phyloP scores from a whole-genome alignment of 2,329 filamentous ascomycete species.

The Apiospora phragmitis region DNA sequence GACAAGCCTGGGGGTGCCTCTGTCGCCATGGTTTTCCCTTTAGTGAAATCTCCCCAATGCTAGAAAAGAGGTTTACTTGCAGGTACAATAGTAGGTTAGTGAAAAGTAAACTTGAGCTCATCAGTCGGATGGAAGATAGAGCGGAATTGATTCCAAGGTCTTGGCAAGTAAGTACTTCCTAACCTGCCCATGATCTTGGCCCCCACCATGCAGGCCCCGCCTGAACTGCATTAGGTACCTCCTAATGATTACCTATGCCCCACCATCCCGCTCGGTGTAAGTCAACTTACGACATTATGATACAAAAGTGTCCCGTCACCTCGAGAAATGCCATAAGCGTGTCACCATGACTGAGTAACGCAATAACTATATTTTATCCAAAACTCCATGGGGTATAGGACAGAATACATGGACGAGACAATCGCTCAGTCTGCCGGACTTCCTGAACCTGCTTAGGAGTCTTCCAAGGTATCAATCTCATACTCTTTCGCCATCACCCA shows the following conservation, averaged over 20 bases:
- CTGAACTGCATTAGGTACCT: background rate
- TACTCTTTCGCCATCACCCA: conserved; percentile 53
- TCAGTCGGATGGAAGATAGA: background rate
- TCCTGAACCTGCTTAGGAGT: background rate
- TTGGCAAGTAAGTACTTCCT: conserved; percentile 5
- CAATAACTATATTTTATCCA: background rate
- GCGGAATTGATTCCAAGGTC: background rate
- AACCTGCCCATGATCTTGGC: background rate
- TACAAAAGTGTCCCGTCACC: background rate
- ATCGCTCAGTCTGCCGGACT: background rate
- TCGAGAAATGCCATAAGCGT: background rate
- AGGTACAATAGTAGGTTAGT: background rate
- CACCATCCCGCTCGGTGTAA: background rate
- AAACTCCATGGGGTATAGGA: background rate
- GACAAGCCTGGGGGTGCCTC: conserved; percentile 25
- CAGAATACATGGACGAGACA: background rate
- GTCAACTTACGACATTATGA: conserved; percentile 2
- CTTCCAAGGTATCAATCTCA: conserved; percentile 30
- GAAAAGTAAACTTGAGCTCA: background rate
- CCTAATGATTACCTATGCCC: no score
- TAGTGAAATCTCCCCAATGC: background rate
- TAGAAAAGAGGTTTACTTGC: background rate
- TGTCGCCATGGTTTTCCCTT: background rate
- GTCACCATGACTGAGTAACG: background rate
- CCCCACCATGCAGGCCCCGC: background rate